phyloP scores from a whole-genome alignment of 192 early-diverging fungal genomes.

The Entophlyctis luteolus region DNA sequence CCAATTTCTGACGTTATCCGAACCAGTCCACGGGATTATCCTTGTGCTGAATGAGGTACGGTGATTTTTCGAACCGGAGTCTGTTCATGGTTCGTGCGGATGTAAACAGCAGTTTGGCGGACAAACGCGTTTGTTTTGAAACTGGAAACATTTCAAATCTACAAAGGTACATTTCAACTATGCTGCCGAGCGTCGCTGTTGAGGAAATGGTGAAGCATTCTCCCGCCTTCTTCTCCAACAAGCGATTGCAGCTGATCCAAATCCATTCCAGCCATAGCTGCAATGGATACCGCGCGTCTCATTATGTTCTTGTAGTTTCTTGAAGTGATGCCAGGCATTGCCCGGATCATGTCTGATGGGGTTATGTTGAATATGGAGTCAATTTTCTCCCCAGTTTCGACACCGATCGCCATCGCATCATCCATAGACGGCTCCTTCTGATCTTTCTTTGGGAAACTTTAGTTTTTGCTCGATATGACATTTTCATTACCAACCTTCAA shows the following conservation, averaged over 20 bases:
- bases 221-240: constrained; percentile 62
- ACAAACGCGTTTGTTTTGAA: too few species aligned
- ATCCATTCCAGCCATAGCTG: constrained; percentile 56
- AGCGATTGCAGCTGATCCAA: constrained; percentile 44
- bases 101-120: too few species aligned
- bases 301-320: constrained; percentile 78
- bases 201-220: constrained; percentile 59
- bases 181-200: too few species aligned
- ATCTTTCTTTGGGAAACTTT: constrained; percentile 50
- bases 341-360: constrained; percentile 74
- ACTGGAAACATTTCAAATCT: too few species aligned
- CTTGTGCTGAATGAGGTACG: constrained; percentile 54
- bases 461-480: not conserved
- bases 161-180: not conserved
- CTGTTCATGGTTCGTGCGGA: too few species aligned
- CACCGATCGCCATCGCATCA: constrained; percentile 65
- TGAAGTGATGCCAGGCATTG: constrained; percentile 79
- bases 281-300: constrained; percentile 57
- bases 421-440: constrained; percentile 71
- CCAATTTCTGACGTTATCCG: too few species aligned
- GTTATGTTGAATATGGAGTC: constrained; percentile 66
- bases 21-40: constrained; percentile 64
- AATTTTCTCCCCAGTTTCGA: constrained; percentile 57
- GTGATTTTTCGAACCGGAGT: constrained; percentile 50
- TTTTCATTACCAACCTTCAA: constrained; percentile 57